Percentiles rank a stretch among this genome's conserved stretches.
Conservation (phyloP, 2,329 filamentous ascomycete species). For the Fusarium mangiferae region DNA sequence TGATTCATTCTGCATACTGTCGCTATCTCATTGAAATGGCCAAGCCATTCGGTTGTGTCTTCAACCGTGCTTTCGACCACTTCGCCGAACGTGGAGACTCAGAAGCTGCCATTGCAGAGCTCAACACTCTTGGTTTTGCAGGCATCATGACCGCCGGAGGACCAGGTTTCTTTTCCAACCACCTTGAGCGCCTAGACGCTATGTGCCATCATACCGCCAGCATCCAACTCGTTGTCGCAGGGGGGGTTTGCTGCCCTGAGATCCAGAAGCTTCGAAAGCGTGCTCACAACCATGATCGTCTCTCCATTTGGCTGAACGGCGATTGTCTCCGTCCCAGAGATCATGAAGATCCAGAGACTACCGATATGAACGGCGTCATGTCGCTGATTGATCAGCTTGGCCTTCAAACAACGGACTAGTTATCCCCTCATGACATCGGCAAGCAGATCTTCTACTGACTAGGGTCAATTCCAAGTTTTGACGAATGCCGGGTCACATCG, state of each 20-base stretch:
- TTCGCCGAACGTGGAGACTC: slow-evolving; percentile 48
- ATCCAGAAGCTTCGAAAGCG: slow-evolving; percentile 43
- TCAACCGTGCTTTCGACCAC: slow-evolving; percentile 67
- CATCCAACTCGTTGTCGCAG: slow-evolving; percentile 63
- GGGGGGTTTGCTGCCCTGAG: slow-evolving; percentile 60
- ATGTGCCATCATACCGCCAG: slow-evolving; percentile 48
- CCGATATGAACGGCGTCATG: slow-evolving; percentile 42
- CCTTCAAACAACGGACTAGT: slow-evolving; percentile 41
- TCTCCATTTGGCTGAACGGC: slow-evolving; percentile 59
- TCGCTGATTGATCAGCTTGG: slow-evolving; percentile 37
- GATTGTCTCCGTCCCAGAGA: slow-evolving; percentile 46
- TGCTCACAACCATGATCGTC: slow-evolving; percentile 37
- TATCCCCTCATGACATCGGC: slow-evolving; percentile 44
- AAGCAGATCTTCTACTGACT: slow-evolving; percentile 32
- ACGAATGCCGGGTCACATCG: background rate
- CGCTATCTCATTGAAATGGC: slow-evolving; percentile 54
- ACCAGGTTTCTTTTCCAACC: slow-evolving; percentile 52
- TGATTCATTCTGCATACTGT: slow-evolving; percentile 56
- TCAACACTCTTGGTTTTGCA: slow-evolving; percentile 58
- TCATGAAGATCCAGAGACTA: slow-evolving; percentile 34
- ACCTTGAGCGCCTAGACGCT: slow-evolving; percentile 50
- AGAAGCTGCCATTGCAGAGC: slow-evolving; percentile 44
- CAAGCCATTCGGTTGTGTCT: slow-evolving; percentile 57
- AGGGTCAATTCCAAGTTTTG: too few relatives aligned
- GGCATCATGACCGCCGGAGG: slow-evolving; percentile 66